phyloP scores from a whole-genome alignment of 495 filamentous ascomycete genomes.

The Peziza echinospora region DNA sequence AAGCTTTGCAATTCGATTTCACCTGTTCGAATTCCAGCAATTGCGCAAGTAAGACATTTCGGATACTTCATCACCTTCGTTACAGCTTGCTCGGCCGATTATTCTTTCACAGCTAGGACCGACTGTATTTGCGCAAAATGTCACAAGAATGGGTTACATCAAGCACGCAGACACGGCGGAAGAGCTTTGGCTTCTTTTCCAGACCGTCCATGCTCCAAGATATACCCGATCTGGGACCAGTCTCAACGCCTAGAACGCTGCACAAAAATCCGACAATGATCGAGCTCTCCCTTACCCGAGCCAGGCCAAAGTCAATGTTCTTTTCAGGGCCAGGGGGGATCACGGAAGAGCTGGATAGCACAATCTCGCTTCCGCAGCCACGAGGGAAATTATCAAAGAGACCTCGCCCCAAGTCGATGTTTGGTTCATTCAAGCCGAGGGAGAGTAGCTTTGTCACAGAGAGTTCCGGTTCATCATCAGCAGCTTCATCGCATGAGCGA shows the following conservation, averaged over 20 bases:
- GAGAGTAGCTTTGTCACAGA: conserved; percentile 7
- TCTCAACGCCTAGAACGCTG: not conserved
- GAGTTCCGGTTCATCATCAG: conserved; percentile 11
- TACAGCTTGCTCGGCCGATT: too few species aligned
- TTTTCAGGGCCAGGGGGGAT: not conserved
- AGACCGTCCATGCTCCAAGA: conserved; percentile 14
- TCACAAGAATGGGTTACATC: not conserved
- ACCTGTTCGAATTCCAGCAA: too few species aligned
- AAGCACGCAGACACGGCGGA: conserved; percentile 9
- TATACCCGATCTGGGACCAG: not conserved
- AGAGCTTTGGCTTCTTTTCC: conserved; percentile 18
- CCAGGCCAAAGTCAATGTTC: not conserved
- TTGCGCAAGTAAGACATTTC: too few species aligned
- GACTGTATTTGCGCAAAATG: too few species aligned
- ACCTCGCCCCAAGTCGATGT: conserved; percentile 15
- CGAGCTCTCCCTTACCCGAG: too few species aligned
- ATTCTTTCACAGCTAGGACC: too few species aligned
- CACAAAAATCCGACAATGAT: not conserved
- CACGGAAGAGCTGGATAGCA: not conserved
- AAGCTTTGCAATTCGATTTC: too few species aligned
- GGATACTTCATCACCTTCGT: too few species aligned
- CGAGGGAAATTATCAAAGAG: not conserved
- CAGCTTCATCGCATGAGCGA: conserved; percentile 13
- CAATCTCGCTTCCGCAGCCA: not conserved
- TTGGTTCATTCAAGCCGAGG: conserved; percentile 12